These are phyloP conservation scores for Nigrograna mackinnonii DNA, from an alignment of 2,329 filamentous ascomycete genomes.

Conservation along the genomic window DNA sequence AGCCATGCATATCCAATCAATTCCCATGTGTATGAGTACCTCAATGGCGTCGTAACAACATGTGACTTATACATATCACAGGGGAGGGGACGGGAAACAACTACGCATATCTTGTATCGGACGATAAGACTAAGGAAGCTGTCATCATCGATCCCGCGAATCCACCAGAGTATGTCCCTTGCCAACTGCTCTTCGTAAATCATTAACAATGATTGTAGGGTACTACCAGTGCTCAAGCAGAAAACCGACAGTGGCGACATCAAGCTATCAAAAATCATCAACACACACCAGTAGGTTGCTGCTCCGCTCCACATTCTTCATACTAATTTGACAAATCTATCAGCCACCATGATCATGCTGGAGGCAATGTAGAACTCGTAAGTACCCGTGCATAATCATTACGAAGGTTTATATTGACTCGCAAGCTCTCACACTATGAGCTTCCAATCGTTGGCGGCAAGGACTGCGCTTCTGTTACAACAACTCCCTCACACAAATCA, in stretches of 20 bases:
- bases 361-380: slow-evolving; percentile 84
- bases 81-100: slow-evolving; percentile 80
- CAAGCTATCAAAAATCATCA: slow-evolving; percentile 86
- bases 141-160: slow-evolving; percentile 79
- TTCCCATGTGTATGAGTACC: slow-evolving; percentile 75
- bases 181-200: background rate
- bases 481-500: slow-evolving; percentile 74
- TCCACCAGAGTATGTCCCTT: slow-evolving; percentile 68
- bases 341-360: slow-evolving; percentile 93
- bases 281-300: slow-evolving; percentile 85
- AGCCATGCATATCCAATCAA: slow-evolving; percentile 83
- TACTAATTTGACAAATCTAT: slow-evolving; percentile 7
- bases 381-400: slow-evolving; percentile 1
- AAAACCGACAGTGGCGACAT: slow-evolving; percentile 72
- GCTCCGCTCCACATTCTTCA: background rate
- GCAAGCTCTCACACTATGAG: slow-evolving; percentile 61
- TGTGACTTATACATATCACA: slow-evolving; percentile 37
- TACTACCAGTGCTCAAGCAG: slow-evolving; percentile 70
- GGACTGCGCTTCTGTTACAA: slow-evolving; percentile 79
- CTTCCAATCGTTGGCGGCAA: slow-evolving; percentile 85
- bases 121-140: slow-evolving; percentile 54
- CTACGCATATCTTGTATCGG: slow-evolving; percentile 71
- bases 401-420: slow-evolving; percentile 2
- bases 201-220: slow-evolving; percentile 44
- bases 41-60: slow-evolving; percentile 7